Base-by-base conservation (phyloP, 179 eudicot genomes). In the Silene noctiflora region DNA sequence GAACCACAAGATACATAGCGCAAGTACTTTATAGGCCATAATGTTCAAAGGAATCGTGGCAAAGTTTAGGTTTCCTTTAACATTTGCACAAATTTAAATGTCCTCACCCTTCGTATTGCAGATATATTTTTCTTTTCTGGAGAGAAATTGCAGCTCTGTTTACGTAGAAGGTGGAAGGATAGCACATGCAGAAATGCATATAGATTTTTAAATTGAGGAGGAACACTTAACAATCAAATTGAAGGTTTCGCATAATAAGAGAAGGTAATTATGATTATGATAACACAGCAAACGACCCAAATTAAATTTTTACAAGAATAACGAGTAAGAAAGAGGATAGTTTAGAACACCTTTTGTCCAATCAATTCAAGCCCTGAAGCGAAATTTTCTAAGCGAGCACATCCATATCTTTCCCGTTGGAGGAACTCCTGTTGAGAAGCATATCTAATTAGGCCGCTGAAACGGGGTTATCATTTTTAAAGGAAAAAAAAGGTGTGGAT, bases 361-460 rank as follows among this genome's bases (percentile, higher is more conserved):
- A 94, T 91, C 75, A 94, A 79, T 82, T 94, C 93, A 86, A 94
- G 95, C 73, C 97, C 98, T 33, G 97, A 92, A 82, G 98, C 93
- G 82, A 92, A 94, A 81, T 87, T 88, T 70, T 94, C 98, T 89
- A 94, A 81, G 66, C 91, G 97, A 82, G 98, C 98, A 85, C 96
- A 87, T 79, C 97, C 97, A 82, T 86, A 85, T 84, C 90, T 88
- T 83, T 94, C 98, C 71, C 96, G 89, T 84, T 90, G 95, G 76
- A 94, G 91, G 84, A 89, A 94, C 74, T 94, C 98, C 98, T 94
- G 85, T 58, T 77, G 35, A 74, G 31, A 76, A 64, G 77, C 48
- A 71, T 60, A 60, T 20, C 11, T 35, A 66, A 53, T 71, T 71
- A 48, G 48, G 46, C 69, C 9, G 65, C 55, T 64, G 35, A 35